A percentile compares a stretch with the other conserved stretches of the same genome.
phyloP scores from a whole-genome alignment of 2,329 filamentous ascomycete genomes.

The Colletotrichum sp. region DNA sequence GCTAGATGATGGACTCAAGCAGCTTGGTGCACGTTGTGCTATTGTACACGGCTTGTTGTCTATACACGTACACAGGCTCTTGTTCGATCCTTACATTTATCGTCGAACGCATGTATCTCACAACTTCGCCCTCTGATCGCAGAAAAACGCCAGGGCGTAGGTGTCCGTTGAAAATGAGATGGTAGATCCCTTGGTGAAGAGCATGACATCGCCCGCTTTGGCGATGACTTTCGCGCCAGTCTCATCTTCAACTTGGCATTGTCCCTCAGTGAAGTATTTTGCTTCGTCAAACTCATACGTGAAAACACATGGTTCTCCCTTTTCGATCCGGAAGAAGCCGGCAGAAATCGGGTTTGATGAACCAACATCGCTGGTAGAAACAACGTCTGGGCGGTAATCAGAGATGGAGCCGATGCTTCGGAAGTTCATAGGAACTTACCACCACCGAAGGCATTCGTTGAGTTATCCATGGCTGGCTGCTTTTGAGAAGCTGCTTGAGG shows the following conservation, averaged over 20 bases:
- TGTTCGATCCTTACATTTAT: too few relatives aligned
- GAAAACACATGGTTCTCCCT: not conserved
- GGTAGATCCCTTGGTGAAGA: not conserved
- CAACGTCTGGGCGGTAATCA: not conserved
- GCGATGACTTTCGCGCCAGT: not conserved
- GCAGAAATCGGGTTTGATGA: not conserved
- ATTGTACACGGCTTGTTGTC: too few relatives aligned
- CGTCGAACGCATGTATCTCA: not conserved
- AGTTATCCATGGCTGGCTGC: not conserved
- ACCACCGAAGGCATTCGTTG: not conserved
- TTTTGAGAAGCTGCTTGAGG: not conserved
- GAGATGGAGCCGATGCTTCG: not conserved
- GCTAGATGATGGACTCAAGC: not conserved
- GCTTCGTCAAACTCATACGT: not conserved
- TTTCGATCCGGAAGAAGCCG: not conserved
- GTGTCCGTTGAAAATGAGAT: not conserved
- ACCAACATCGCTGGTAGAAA: not conserved
- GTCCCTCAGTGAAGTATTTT: not conserved
- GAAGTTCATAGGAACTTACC: rapidly evolving
- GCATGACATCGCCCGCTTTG: not conserved
- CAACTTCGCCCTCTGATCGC: not conserved
- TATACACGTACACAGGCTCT: too few relatives aligned
- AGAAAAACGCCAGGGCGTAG: not conserved
- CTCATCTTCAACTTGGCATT: not conserved
- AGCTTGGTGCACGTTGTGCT: too few relatives aligned